A percentile compares a stretch with the other conserved stretches of the same genome.
These are phyloP conservation scores for Laguncularia racemosa DNA, from an alignment of 345 rosid genomes.

Conservation along the genomic window DNA sequence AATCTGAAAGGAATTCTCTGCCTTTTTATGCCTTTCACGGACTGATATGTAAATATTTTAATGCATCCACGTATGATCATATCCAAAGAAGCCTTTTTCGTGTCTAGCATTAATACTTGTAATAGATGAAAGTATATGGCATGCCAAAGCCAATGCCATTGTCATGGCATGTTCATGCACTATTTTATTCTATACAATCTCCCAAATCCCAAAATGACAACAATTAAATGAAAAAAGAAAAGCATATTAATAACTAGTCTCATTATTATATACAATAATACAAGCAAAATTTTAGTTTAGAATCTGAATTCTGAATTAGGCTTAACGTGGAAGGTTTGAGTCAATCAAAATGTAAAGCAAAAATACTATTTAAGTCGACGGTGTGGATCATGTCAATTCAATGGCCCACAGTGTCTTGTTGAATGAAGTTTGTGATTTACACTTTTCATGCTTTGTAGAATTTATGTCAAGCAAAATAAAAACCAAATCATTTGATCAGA, in stretches of 20 bases:
- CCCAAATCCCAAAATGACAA: no score
- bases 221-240: no score
- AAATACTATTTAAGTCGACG: no score
- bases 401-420: constrained; percentile 22
- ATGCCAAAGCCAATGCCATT: no score
- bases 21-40: constrained; percentile 26
- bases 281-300: no score
- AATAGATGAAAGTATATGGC: neutral
- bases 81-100: constrained; percentile 27
- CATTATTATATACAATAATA: no score
- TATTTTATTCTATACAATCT: no score
- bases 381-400: no score
- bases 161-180: no score
- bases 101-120: constrained; percentile 18
- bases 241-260: no score
- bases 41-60: constrained; percentile 11
- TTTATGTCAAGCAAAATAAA: constrained; percentile 15
- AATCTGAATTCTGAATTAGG: neutral
- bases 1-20: constrained; percentile 16
- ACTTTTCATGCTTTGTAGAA: constrained; percentile 27
- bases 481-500: constrained; percentile 27
- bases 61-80: constrained; percentile 26
- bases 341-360: no score
- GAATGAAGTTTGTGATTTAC: constrained; percentile 13
- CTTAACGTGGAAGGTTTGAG: no score